Base-by-base conservation (phyloP, 352 stramenopile genomes). In the Globisporangium paddicum region DNA sequence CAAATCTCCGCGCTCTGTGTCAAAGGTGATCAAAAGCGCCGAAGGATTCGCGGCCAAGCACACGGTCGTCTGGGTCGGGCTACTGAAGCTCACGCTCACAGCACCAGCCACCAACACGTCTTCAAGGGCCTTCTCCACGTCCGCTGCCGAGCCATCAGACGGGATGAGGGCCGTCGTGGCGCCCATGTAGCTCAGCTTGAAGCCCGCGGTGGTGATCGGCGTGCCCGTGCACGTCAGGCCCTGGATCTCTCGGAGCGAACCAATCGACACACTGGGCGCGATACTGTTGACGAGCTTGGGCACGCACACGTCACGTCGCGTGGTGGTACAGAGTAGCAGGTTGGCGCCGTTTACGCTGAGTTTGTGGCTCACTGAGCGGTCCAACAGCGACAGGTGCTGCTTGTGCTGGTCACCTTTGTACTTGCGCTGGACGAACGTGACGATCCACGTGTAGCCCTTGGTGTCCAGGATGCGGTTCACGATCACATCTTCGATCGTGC, bases 401-500 rank as follows among this genome's bases (percentile, higher is more conserved):
- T 75, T 79, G 57, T 88, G 71, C 54, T 90, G 79, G 50, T 90
- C 68, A 21, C 80, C 82, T 2, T 55, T 60, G 51, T 87, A 81
- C 53, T 70, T 80, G 1, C 55, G 64, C 58, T 82, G 77, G 1
- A 68, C 50, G 54, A 93, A 90, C 16, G 79, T 92, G 30, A 92
- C 66, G 16, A 93, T 32, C 83, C 83, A 95, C 53, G 83, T 90
- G 64, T 75, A 95, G 2, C 86, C 86, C 19, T 87, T 90, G 26
- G 77, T 63, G 21, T 76, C 66, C 2, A 95, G 62, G 26, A 84
- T 72, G 0, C 86, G 74, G 11, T 63, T 71, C 21, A 93, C 86
- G 0, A 59, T 16, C 0, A 92, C 66, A 0, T 66, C 59, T 42
- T 92, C 73, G 18, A 95, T 72, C 11, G 79, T 91, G 50, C 70